Evolutionary conservation across 306 rosid species (phyloP).

Genomic region (Gastrolobium villosum): DNA sequence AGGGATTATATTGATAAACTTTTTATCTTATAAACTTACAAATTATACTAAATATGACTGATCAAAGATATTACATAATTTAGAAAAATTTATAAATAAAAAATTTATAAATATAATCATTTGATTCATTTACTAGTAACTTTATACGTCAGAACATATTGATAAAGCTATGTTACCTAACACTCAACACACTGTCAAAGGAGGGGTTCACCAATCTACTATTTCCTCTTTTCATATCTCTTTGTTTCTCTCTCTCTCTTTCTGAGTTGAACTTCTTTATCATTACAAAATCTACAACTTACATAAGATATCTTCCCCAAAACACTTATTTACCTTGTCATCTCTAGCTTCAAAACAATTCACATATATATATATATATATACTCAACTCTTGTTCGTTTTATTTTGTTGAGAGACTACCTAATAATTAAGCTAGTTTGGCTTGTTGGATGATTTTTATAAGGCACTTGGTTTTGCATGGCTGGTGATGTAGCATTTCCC

Average conservation of each 20-base stretch:
- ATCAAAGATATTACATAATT: too few relatives aligned
- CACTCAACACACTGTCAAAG: constrained; percentile 53
- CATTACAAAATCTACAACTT: constrained; percentile 49
- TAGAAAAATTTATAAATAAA: too few relatives aligned
- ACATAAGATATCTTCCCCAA: constrained; percentile 39
- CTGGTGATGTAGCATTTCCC: constrained; percentile 55
- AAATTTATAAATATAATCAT: too few relatives aligned
- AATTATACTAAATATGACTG: too few relatives aligned
- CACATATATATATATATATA: background rate
- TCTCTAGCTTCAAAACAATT: constrained; percentile 22
- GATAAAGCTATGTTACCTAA: constrained; percentile 47
- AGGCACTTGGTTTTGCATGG: constrained; percentile 65
- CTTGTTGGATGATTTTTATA: constrained; percentile 53
- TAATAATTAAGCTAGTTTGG: background rate
- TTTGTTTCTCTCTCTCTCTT: constrained; percentile 39
- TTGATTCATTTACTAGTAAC: background rate
- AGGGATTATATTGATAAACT: too few relatives aligned
- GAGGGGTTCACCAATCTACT: constrained; percentile 47
- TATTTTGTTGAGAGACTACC: constrained; percentile 20
- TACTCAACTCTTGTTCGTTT: constrained; percentile 32
- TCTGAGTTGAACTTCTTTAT: constrained; percentile 46
- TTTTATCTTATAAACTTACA: too few relatives aligned
- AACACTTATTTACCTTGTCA: constrained; percentile 34
- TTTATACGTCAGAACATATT: constrained; percentile 34
- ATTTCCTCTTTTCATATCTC: constrained; percentile 56